These are phyloP conservation scores for Dimargaris verticillata DNA, from an alignment of 192 early-diverging fungal genomes.

Conservation along the genomic window DNA sequence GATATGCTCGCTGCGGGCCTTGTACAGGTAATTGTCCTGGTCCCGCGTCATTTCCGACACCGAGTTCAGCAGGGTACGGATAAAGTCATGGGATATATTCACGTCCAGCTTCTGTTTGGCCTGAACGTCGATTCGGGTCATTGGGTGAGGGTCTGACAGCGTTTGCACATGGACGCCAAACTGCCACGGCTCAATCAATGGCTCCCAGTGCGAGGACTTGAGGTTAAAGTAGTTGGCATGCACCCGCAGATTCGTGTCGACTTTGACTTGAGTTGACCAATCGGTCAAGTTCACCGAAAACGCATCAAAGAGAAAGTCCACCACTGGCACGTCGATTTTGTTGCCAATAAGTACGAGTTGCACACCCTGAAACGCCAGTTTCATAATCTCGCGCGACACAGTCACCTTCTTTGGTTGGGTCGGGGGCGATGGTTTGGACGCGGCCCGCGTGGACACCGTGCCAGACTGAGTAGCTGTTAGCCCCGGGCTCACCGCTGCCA, in stretches of 20 bases:
- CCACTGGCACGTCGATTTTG: constrained; percentile 80
- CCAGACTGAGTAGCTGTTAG: not conserved
- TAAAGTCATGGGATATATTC: constrained; percentile 71
- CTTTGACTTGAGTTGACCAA: constrained; percentile 58
- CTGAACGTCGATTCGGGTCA: constrained; percentile 40
- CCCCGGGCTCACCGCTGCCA: not conserved
- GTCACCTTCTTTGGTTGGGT: constrained; percentile 6
- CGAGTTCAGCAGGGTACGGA: constrained; percentile 47
- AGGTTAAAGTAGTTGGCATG: constrained; percentile 90
- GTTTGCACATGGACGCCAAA: constrained; percentile 35
- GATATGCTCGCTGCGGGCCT: constrained; percentile 26
- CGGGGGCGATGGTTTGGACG: not conserved
- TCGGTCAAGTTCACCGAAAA: constrained; percentile 63
- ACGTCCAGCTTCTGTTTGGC: constrained; percentile 61
- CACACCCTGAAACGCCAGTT: constrained; percentile 45
- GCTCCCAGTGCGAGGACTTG: constrained; percentile 98
- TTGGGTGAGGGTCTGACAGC: constrained; percentile 12
- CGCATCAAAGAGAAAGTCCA: constrained; percentile 67
- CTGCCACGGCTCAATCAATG: constrained; percentile 81
- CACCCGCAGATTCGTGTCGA: constrained; percentile 50
- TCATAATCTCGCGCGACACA: constrained; percentile 16
- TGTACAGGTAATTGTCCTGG: constrained; percentile 16
- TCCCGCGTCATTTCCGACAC: constrained; percentile 33
- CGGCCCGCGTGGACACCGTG: not conserved
- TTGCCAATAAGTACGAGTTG: constrained; percentile 84